These are phyloP conservation scores for Nicotiana rustica DNA, from an alignment of 305 asterid species.

Conservation along the genomic window DNA sequence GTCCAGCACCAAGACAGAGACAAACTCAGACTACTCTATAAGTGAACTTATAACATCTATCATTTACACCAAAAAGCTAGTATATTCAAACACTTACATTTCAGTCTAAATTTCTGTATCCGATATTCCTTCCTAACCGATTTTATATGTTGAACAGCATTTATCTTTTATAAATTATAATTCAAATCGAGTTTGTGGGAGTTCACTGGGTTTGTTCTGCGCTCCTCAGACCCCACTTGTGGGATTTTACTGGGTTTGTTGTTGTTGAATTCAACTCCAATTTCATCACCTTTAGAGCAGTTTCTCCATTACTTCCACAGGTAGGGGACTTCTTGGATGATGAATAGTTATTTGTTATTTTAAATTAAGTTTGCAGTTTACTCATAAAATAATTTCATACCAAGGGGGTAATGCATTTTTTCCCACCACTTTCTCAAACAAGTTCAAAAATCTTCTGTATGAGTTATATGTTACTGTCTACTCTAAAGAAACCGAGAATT, in stretches of 20 bases:
- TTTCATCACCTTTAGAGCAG: not conserved
- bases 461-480: not conserved
- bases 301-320: slow-evolving; percentile 14
- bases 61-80: slow-evolving; percentile 17
- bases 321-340: not conserved
- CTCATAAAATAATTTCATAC: not conserved
- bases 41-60: slow-evolving; percentile 7
- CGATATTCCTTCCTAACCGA: not conserved
- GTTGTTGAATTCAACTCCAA: too few species aligned
- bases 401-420: not conserved
- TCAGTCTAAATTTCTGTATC: slow-evolving; percentile 7
- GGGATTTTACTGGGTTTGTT: too few species aligned
- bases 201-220: too few species aligned
- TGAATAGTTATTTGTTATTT: not conserved
- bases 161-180: not conserved
- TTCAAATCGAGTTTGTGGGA: too few species aligned
- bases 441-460: not conserved
- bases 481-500: not conserved
- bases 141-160: not conserved
- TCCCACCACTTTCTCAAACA: slow-evolving; percentile 2
- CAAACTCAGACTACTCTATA: not conserved
- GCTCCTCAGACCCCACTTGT: too few species aligned
- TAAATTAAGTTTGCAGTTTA: not conserved
- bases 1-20: not conserved
- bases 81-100: not conserved